Conservation (phyloP, 352 stramenopile genomes). For the Globisporangium abappressorium region DNA sequence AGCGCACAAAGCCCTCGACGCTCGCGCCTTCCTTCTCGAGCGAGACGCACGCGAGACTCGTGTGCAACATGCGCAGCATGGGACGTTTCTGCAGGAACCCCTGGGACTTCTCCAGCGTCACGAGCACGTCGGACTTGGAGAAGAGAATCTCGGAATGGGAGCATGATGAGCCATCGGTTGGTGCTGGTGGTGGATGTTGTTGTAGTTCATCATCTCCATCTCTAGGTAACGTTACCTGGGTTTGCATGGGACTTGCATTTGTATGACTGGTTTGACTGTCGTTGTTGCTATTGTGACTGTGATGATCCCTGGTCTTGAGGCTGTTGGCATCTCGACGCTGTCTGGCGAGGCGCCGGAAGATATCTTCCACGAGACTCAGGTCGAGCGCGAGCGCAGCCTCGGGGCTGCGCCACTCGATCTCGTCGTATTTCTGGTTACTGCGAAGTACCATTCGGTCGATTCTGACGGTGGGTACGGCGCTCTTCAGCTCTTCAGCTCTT, state of each 20-base stretch:
- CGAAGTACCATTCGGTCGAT: slow-evolving; percentile 27
- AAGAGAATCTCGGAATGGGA: slow-evolving; percentile 44
- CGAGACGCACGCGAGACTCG: slow-evolving; percentile 48
- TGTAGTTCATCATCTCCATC: too few species aligned
- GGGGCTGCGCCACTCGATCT: slow-evolving; percentile 48
- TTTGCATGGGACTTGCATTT: too few species aligned
- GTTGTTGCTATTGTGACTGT: neutral
- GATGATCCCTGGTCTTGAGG: slow-evolving; percentile 10
- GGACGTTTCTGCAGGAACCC: slow-evolving; percentile 51
- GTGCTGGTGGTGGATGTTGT: neutral
- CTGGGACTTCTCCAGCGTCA: slow-evolving; percentile 35
- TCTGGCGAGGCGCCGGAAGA: slow-evolving; percentile 43
- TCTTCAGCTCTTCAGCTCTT: neutral
- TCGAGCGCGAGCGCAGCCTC: slow-evolving; percentile 45
- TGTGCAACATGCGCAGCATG: slow-evolving; percentile 54
- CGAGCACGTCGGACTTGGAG: slow-evolving; percentile 55
- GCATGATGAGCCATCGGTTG: neutral
- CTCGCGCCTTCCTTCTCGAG: slow-evolving; percentile 53
- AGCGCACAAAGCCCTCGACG: slow-evolving; percentile 46
- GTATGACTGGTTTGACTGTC: neutral
- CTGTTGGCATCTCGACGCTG: slow-evolving; percentile 10
- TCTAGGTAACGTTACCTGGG: too few species aligned
- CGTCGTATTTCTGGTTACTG: slow-evolving; percentile 2
- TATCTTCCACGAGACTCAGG: slow-evolving; percentile 44
- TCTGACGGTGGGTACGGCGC: neutral